phyloP scores from a whole-genome alignment of 345 rosid species.

The Nasturtium officinale region DNA sequence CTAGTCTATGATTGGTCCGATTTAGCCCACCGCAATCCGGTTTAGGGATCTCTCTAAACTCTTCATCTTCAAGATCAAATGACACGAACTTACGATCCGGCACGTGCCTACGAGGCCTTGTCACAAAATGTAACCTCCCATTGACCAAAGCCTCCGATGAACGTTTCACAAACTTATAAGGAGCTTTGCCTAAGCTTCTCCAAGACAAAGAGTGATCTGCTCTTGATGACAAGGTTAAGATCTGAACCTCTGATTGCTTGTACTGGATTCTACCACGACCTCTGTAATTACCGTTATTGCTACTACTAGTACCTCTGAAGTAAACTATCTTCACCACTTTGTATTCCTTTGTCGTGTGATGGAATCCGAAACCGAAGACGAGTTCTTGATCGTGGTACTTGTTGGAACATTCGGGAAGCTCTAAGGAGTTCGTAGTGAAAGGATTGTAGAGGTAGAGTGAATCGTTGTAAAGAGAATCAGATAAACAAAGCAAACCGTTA shows the following conservation, averaged over 20 bases:
- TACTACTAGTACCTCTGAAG: constrained; percentile 38
- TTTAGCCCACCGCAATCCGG: constrained; percentile 72
- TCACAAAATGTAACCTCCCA: constrained; percentile 85
- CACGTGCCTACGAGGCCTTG: constrained; percentile 57
- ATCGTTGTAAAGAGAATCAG: constrained; percentile 51
- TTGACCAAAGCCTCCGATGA: constrained; percentile 69
- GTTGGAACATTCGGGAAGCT: constrained; percentile 49
- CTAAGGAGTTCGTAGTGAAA: constrained; percentile 47
- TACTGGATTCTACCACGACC: constrained; percentile 45
- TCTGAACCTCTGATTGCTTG: constrained; percentile 59
- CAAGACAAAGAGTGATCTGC: constrained; percentile 44
- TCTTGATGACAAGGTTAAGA: constrained; percentile 50
- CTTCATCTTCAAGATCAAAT: constrained; percentile 73
- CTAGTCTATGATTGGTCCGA: constrained; percentile 61
- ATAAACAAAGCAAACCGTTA: constrained; percentile 61
- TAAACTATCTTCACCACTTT: constrained; percentile 71
- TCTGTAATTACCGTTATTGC: constrained; percentile 19
- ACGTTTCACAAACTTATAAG: constrained; percentile 58
- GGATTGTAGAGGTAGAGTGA: constrained; percentile 60
- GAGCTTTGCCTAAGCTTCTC: constrained; percentile 73
- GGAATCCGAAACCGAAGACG: constrained; percentile 66
- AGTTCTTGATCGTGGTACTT: constrained; percentile 52
- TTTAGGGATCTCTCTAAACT: constrained; percentile 70
- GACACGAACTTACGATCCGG: constrained; percentile 71
- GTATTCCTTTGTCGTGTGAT: constrained; percentile 50